Base-by-base conservation (phyloP, 2,329 filamentous ascomycete genomes). In the Monosporascus cannonballus region DNA sequence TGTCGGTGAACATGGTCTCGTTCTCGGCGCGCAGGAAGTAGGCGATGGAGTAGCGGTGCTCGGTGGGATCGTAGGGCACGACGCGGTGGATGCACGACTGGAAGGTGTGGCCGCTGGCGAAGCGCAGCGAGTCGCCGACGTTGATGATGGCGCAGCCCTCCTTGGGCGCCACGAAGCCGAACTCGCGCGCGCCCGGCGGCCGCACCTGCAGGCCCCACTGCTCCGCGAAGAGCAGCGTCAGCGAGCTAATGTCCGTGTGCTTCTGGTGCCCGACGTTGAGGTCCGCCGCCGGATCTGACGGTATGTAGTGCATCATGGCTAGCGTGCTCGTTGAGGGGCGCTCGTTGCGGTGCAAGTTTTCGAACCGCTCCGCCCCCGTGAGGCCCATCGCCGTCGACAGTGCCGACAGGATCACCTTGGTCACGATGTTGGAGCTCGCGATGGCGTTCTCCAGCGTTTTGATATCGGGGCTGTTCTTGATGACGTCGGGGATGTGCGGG, bases 11-110 rank as follows among this genome's bases (percentile, higher is more conserved):
- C 71, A 77, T 75, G 61, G 75, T 76, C 60, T 78, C 76, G 64
- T 81, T 72, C 70, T 81, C 77, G 50, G 79, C 76, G 37, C 79
- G 72, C 49, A 82, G 70, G 70, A 82, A 82, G 66, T 82, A 83
- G 15, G 79, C 79, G 56, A 82, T 78, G 9, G 76, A 79, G 72
- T 81, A 82, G 52, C 79, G 75, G 68, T 81, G 75, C 75, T 81
- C 75, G 41, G 64, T 60, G 22, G 73, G 70, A 66, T 79, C 65
- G 55, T 76, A 74, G 0, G 79, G 79, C 20, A 83, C 76, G 27
- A 82, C 79, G 53, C 78, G 71, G 71, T 82, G 79, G 64, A 83
- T 78, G 71, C 77, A 80, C 38, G 76, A 78, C 66, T 78, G 74
- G 68, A 83, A 73, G 53, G 71, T 77, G 66, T 76, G 74, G 44